Evolutionary conservation across 805 yeast species (phyloP).

Genomic region (Jamesozyma gamospora): DNA sequence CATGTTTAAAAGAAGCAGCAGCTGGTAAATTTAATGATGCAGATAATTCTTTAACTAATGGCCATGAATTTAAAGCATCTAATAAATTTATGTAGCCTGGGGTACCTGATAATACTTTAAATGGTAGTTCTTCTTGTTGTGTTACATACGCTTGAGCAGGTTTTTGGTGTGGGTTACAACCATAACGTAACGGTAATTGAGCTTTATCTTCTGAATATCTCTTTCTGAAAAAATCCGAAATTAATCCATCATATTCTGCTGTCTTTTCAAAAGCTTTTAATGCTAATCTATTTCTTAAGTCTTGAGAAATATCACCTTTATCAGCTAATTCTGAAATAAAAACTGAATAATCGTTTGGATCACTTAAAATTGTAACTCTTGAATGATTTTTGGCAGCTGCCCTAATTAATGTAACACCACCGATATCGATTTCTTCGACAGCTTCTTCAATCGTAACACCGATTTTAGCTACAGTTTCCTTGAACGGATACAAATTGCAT

Average conservation of each 20-base stretch:
- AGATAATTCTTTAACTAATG: slow-evolving; percentile 90
- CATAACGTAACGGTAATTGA: slow-evolving; percentile 92
- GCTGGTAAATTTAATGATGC: slow-evolving; percentile 94
- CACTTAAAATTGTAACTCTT: slow-evolving; percentile 90
- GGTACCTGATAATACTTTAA: slow-evolving; percentile 85
- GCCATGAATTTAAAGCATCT: slow-evolving; percentile 98
- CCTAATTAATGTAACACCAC: slow-evolving; percentile 93
- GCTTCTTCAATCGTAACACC: slow-evolving; percentile 96
- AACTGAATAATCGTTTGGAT: slow-evolving; percentile 84
- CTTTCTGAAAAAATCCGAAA: slow-evolving; percentile 94
- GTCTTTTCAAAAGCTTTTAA: slow-evolving; percentile 97
- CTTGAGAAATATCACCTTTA: slow-evolving; percentile 59
- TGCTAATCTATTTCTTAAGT: slow-evolving; percentile 74
- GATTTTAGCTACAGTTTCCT: slow-evolving; percentile 91
- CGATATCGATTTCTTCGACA: slow-evolving; percentile 96
- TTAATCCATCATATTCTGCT: slow-evolving; percentile 93
- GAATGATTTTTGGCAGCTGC: slow-evolving; percentile 99
- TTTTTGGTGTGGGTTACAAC: slow-evolving; percentile 98
- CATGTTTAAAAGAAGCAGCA: slow-evolving; percentile 98
- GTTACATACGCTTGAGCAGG: slow-evolving; percentile 95
- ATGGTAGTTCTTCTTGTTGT: slow-evolving; percentile 79
- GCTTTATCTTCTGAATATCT: slow-evolving; percentile 83
- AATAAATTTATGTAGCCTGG: slow-evolving; percentile 96
- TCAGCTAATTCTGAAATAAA: slow-evolving; percentile 71
- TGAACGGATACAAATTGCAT: slow-evolving; percentile 96